Conservation (phyloP, 805 yeast genomes). For the Schwanniomyces vanrijiae region DNA sequence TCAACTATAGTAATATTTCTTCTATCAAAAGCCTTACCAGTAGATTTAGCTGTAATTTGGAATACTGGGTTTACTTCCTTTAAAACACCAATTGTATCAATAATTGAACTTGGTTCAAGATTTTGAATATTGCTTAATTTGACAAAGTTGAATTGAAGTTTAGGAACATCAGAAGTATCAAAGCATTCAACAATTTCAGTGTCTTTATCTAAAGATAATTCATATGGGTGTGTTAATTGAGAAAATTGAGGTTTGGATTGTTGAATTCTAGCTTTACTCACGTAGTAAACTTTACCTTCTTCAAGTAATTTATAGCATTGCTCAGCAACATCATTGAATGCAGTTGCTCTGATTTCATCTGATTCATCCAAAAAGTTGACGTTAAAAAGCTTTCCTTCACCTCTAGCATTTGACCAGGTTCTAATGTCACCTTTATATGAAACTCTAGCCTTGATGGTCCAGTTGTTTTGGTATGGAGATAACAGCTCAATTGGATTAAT, state of each 20-base stretch:
- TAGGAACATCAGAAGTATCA: conserved; percentile 68
- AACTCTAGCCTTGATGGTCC: conserved; percentile 94
- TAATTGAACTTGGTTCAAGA: conserved; percentile 65
- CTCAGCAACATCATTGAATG: conserved; percentile 85
- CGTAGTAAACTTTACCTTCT: conserved; percentile 87
- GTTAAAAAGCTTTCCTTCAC: conserved; percentile 87
- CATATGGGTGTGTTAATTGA: conserved; percentile 83
- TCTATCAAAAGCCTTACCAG: conserved; percentile 90
- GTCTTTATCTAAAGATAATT: conserved; percentile 77
- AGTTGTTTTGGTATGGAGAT: conserved; percentile 85
- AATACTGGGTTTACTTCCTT: conserved; percentile 72
- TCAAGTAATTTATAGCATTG: conserved; percentile 71
- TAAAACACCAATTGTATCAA: conserved; percentile 87
- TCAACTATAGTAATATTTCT: conserved; percentile 88
- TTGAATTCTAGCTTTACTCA: conserved; percentile 77
- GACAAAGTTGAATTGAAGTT: conserved; percentile 72
- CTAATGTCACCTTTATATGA: conserved; percentile 84
- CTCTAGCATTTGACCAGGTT: conserved; percentile 82
- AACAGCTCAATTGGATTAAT: conserved; percentile 79
- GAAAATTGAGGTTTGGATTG: conserved; percentile 86
- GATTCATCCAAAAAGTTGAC: conserved; percentile 90
- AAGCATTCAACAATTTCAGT: conserved; percentile 69
- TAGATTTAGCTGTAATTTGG: conserved; percentile 79
- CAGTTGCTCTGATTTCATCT: conserved; percentile 94
- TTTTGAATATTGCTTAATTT: conserved; percentile 65